phyloP scores from a whole-genome alignment of 805 yeast genomes.

The Schwanniomyces pseudopolymorphus region DNA sequence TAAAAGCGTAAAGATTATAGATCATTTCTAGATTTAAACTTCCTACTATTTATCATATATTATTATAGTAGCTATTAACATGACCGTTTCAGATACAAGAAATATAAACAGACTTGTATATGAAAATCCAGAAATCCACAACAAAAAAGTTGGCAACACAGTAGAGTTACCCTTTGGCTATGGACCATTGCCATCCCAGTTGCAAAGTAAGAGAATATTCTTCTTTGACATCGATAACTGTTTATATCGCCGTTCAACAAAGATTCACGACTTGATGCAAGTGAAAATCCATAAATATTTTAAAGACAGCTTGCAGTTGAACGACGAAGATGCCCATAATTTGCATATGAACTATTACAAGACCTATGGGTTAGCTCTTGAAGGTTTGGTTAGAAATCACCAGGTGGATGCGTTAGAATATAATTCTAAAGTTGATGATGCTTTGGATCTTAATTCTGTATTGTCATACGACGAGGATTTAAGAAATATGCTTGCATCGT shows the following conservation, averaged over 20 bases:
- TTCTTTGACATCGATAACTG: constrained; percentile 95
- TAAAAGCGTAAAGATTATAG: no score
- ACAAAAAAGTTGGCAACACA: constrained; percentile 13
- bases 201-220: constrained; percentile 42
- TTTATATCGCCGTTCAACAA: constrained; percentile 69
- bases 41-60: background rate
- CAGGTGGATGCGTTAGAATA: constrained; percentile 86
- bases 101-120: constrained; percentile 11
- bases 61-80: background rate
- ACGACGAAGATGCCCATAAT: constrained; percentile 69
- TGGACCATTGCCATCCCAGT: constrained; percentile 32
- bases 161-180: constrained; percentile 30
- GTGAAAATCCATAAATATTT: constrained; percentile 80
- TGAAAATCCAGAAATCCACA: constrained; percentile 24
- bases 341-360: constrained; percentile 77
- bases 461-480: constrained; percentile 59
- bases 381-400: constrained; percentile 73
- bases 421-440: constrained; percentile 86
- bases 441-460: constrained; percentile 81
- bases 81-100: background rate
- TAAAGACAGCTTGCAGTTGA: constrained; percentile 57
- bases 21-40: no score
- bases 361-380: constrained; percentile 89
- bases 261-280: constrained; percentile 86
- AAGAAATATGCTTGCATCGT: constrained; percentile 49